These are phyloP conservation scores for Astrothelium macrocarpum DNA, from an alignment of 495 filamentous ascomycete genomes.

Conservation along the genomic window DNA sequence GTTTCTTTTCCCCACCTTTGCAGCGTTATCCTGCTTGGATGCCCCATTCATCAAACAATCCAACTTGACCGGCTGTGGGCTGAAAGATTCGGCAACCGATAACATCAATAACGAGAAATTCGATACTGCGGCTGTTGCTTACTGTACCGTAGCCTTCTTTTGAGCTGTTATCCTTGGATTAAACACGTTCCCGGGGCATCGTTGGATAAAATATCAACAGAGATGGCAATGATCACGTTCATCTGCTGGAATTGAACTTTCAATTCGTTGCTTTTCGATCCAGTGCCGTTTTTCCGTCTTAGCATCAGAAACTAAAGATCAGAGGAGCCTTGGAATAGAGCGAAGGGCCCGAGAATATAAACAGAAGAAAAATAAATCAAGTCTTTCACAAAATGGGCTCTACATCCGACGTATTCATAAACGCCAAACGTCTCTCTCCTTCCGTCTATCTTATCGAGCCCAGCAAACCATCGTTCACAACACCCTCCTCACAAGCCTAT, in stretches of 20 bases:
- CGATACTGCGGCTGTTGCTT: not conserved
- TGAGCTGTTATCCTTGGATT: not conserved
- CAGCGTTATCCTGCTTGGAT: not conserved
- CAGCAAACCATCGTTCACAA: not conserved
- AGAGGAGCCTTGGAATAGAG: not conserved
- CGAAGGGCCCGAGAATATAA: not conserved
- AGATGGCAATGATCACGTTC: not conserved
- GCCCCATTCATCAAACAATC: not conserved
- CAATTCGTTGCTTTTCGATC: not conserved
- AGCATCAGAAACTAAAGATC: not conserved
- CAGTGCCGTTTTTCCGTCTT: not conserved
- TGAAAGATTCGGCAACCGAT: not conserved
- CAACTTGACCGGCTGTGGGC: not conserved
- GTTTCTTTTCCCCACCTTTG: too few relatives aligned
- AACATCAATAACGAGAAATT: not conserved
- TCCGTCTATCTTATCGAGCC: not conserved
- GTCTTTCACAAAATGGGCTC: not conserved
- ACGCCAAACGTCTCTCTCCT: not conserved
- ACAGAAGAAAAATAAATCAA: not conserved
- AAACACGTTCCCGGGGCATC: not conserved
- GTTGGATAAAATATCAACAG: not conserved
- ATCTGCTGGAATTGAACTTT: not conserved
- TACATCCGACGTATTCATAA: not conserved
- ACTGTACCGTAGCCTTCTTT: not conserved
- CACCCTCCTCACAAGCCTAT: not conserved